phyloP scores from a whole-genome alignment of 2,329 filamentous ascomycete genomes.

The Dactylellina haptotyla region DNA sequence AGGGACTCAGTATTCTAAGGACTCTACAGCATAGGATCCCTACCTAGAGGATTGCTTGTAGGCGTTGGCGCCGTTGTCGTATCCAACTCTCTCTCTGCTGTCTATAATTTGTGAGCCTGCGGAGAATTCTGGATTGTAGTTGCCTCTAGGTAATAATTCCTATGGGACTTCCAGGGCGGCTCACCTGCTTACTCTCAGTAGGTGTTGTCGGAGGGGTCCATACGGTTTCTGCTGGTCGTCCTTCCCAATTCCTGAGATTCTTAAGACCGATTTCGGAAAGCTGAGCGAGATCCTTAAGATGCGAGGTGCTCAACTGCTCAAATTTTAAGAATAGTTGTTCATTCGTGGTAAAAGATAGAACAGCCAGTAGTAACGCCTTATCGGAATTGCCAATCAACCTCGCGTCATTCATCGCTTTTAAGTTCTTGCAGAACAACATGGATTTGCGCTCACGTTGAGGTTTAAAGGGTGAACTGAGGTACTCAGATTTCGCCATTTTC shows the following conservation, averaged over 20 bases:
- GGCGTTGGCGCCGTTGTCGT: too few species aligned
- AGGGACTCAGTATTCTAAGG: too few species aligned
- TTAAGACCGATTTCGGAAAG: constrained; percentile 18
- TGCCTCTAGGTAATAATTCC: too few species aligned
- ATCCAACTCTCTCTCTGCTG: background rate
- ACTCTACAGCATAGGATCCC: too few species aligned
- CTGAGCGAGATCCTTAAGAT: constrained; percentile 14
- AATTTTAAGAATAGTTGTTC: constrained; percentile 15
- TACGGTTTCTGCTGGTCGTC: constrained; percentile 3
- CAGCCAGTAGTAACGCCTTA: background rate
- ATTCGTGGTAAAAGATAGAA: constrained; percentile 23
- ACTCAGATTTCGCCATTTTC: background rate
- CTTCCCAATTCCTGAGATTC: constrained; percentile 19
- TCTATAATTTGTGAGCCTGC: too few species aligned
- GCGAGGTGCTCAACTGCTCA: background rate
- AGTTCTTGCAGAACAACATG: constrained; percentile 1
- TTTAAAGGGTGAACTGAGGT: constrained; percentile 10
- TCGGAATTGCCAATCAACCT: background rate
- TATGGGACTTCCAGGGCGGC: background rate
- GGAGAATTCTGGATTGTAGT: too few species aligned
- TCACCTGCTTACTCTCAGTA: background rate
- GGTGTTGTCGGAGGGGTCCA: background rate
- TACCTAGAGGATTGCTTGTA: constrained; percentile 1
- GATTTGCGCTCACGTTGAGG: background rate
- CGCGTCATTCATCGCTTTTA: background rate